Percentiles rank a stretch among this genome's conserved stretches.
Conservation (phyloP, 805 yeast species). For the Candida arabinofermentans region DNA sequence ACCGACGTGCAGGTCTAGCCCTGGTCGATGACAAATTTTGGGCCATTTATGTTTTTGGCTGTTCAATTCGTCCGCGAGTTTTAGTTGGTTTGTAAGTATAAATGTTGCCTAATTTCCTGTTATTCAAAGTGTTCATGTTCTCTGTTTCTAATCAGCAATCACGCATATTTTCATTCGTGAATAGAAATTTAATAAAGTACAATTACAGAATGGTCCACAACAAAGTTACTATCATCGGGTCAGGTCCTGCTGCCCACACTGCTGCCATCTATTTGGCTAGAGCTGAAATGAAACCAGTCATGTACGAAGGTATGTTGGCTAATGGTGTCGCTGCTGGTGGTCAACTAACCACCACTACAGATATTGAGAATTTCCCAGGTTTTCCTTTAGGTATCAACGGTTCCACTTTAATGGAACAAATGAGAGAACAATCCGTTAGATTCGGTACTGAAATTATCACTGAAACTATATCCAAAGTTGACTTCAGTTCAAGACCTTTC, state of each 20-base stretch:
- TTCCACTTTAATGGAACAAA: constrained; percentile 82
- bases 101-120: too few species aligned
- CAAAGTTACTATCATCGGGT: constrained; percentile 85
- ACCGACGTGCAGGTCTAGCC: neutral
- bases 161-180: too few species aligned
- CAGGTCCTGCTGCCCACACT: constrained; percentile 99
- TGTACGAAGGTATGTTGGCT: constrained; percentile 95
- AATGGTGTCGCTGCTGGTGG: constrained; percentile 99
- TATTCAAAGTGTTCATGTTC: too few species aligned
- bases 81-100: neutral
- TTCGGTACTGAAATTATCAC: constrained; percentile 95
- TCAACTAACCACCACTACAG: constrained; percentile 97
- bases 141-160: too few species aligned
- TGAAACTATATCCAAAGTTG: constrained; percentile 92
- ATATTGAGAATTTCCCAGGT: constrained; percentile 98
- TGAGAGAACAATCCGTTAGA: constrained; percentile 82
- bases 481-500: constrained; percentile 83
- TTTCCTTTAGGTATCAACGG: constrained; percentile 94
- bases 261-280: constrained; percentile 96
- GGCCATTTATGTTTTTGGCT: neutral
- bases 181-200: too few species aligned
- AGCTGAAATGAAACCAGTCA: constrained; percentile 90
- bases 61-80: neutral
- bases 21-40: neutral
- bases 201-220: constrained; percentile 67